Evolutionary conservation across 352 stramenopile species (phyloP), one percentile per base, ranked within the genome.

Genomic region (Plasmopara viticola): DNA sequence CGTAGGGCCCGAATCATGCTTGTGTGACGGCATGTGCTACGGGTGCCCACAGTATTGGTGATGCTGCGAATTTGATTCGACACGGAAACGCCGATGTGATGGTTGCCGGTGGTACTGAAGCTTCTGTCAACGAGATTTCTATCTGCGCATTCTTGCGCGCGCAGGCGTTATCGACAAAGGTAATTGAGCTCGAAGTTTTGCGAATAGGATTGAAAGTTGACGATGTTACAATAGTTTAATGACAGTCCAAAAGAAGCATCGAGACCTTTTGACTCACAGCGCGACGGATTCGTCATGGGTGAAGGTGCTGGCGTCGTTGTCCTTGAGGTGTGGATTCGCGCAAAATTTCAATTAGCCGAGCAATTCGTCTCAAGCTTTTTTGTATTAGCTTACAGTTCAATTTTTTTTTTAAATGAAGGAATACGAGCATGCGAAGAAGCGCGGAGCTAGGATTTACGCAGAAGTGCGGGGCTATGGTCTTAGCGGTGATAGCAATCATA

Each of bases 201-300:
- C 5, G 17, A 8, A 33, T 2, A 53, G 31, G 7, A 28, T 51
- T 5, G 31, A 31, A 7, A 46, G 38, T 34, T 59, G 20, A 44
- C 15, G 31, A 1, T 51, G 20, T 41, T 31, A 44, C 42, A 34
- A 18, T 44, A 93, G 78, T 98, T 97, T 59, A 99, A 99, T 51
- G 95, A 98, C 48, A 74, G 72, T 9, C 87, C 93, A 5, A 53
- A 76, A 17, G 58, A 87, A 61, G 91, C 90, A 34, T 97, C 94
- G 7, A 73, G 96, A 13, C 97, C 96, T 12, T 99, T 99, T 66
- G 96, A 99, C 69, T 64, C 70, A 2, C 53, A 90, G 9, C 81
- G 97, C 35, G 82, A 98, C 64, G 97, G 97, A 30, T 99, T 99
- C 65, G 94, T 99, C 13, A 97, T 99, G 77, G 94, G 92, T 45